Evolutionary conservation across 345 rosid genomes (phyloP).

Genomic region (Cardamine chenopodiifolia): DNA sequence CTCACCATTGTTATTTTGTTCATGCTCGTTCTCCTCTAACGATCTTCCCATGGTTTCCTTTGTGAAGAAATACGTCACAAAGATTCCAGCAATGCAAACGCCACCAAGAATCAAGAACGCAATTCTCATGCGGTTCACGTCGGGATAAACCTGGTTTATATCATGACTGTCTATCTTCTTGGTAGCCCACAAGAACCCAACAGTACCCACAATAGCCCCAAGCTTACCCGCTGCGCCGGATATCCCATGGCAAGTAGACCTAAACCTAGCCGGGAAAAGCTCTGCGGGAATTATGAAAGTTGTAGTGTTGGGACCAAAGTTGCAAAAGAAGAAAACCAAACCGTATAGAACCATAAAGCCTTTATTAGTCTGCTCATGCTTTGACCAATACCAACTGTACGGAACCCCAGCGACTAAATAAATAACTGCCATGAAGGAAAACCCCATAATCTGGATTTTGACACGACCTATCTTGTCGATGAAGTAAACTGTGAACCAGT

Average conservation of each 20-base stretch:
- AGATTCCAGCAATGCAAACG: slow-evolving; percentile 57
- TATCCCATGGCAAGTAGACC: slow-evolving; percentile 81
- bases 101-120: slow-evolving; percentile 52
- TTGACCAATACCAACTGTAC: slow-evolving; percentile 46
- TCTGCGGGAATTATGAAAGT: slow-evolving; percentile 82
- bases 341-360: slow-evolving; percentile 59
- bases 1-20: background rate
- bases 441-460: slow-evolving; percentile 65
- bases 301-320: slow-evolving; percentile 82
- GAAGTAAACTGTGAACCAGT: slow-evolving; percentile 64
- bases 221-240: slow-evolving; percentile 74
- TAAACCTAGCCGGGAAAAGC: slow-evolving; percentile 76
- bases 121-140: slow-evolving; percentile 39
- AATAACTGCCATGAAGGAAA: slow-evolving; percentile 61
- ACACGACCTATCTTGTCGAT: slow-evolving; percentile 72
- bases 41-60: slow-evolving; percentile 72
- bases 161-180: background rate
- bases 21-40: slow-evolving; percentile 64
- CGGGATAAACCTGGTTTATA: slow-evolving; percentile 12
- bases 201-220: slow-evolving; percentile 74
- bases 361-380: background rate
- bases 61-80: slow-evolving; percentile 52
- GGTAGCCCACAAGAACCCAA: slow-evolving; percentile 61
- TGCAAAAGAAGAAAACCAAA: slow-evolving; percentile 68
- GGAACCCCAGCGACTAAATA: slow-evolving; percentile 54